Evolutionary conservation across 2,329 filamentous ascomycete genomes (phyloP).

Genomic region (Westerdykella ornata): DNA sequence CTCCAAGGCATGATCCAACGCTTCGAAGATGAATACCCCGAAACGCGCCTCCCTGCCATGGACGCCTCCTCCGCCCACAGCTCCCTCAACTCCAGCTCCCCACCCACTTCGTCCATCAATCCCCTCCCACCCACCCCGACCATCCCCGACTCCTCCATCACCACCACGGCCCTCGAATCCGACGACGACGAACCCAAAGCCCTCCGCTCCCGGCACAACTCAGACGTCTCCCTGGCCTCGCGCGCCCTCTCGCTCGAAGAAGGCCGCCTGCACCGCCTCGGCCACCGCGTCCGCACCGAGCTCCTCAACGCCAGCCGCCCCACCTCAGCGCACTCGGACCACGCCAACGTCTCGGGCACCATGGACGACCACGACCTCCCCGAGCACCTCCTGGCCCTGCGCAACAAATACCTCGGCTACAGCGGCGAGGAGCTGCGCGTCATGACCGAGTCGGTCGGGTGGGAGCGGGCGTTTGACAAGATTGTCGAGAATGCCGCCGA

Average conservation of each 20-base stretch:
- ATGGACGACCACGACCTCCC: conserved; percentile 33
- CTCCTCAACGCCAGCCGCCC: conserved; percentile 43
- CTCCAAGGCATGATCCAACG: conserved; percentile 86
- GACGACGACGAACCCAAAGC: conserved; percentile 39
- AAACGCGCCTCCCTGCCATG: conserved; percentile 56
- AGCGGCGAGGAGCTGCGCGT: conserved; percentile 53
- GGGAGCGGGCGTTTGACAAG: conserved; percentile 56
- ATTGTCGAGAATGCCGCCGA: conserved; percentile 59
- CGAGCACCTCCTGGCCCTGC: conserved; percentile 48
- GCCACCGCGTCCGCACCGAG: conserved; percentile 59
- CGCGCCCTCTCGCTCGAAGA: conserved; percentile 61
- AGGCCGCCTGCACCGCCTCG: conserved; percentile 62
- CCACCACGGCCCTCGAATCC: conserved; percentile 17
- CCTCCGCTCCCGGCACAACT: conserved; percentile 53
- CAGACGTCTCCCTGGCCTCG: conserved; percentile 61
- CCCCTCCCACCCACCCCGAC: conserved; percentile 26
- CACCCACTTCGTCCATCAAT: conserved; percentile 23
- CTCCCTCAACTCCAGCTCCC: conserved; percentile 27
- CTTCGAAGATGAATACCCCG: conserved; percentile 94
- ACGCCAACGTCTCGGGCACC: conserved; percentile 23
- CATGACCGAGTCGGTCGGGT: conserved; percentile 53
- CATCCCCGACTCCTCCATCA: neutral
- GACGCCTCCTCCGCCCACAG: conserved; percentile 26
- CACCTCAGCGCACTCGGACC: conserved; percentile 15
- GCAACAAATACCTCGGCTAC: conserved; percentile 58